Conservation (phyloP, 805 yeast species). For the Suhomyces prunicola region DNA sequence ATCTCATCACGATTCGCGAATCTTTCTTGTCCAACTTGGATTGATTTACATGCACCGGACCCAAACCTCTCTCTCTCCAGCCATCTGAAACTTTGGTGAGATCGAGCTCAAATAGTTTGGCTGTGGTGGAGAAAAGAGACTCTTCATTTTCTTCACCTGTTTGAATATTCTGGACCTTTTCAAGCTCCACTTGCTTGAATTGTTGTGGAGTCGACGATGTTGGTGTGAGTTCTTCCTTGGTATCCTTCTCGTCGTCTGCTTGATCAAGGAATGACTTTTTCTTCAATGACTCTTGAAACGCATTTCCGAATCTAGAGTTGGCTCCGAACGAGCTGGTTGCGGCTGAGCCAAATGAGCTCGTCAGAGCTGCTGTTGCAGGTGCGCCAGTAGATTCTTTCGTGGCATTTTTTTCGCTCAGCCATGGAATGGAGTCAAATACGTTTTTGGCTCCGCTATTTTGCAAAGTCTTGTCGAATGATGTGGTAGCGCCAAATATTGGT, state of each 20-base stretch:
- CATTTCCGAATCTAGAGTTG: conserved; percentile 47
- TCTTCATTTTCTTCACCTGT: conserved; percentile 92
- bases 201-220: conserved; percentile 22
- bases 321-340: conserved; percentile 41
- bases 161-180: conserved; percentile 51
- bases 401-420: conserved; percentile 5
- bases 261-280: conserved; percentile 60
- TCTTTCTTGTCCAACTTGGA: conserved; percentile 34
- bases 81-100: conserved; percentile 65
- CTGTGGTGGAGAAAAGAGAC: conserved; percentile 63
- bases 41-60: conserved; percentile 76
- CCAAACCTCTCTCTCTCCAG: conserved; percentile 96
- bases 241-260: conserved; percentile 9
- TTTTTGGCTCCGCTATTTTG: conserved; percentile 20
- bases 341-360: conserved; percentile 1
- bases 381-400: neutral
- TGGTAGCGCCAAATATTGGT: conserved; percentile 41
- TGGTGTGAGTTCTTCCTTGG: conserved; percentile 15
- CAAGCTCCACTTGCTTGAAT: conserved; percentile 59
- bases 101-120: conserved; percentile 75
- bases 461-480: conserved; percentile 35
- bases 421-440: conserved; percentile 25
- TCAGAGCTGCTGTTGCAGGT: neutral
- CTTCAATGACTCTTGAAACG: conserved; percentile 49
- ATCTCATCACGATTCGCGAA: conserved; percentile 83